These are phyloP conservation scores for Tricharina praecox DNA, from an alignment of 495 filamentous ascomycete genomes.

Conservation along the genomic window DNA sequence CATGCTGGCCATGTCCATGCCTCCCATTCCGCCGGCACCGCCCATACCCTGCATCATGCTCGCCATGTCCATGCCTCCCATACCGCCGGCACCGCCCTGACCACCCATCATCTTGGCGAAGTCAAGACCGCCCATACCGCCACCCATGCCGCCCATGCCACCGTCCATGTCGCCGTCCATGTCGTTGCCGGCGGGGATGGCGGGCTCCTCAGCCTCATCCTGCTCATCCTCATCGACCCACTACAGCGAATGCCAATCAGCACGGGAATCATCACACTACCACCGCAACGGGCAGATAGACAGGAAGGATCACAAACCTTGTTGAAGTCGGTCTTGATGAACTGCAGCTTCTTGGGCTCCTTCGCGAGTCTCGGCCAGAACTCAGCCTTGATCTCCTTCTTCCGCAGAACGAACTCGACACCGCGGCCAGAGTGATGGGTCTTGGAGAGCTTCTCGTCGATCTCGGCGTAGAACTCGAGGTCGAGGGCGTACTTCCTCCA, in stretches of 20 bases:
- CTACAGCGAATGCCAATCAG: slow-evolving; percentile 31
- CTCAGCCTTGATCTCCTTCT: slow-evolving; percentile 82
- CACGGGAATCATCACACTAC: too few relatives aligned
- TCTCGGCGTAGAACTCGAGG: slow-evolving; percentile 81
- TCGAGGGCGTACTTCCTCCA: slow-evolving; percentile 62
- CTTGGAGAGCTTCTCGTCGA: slow-evolving; percentile 67
- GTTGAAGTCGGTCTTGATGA: slow-evolving; percentile 97
- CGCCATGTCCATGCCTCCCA: slow-evolving; percentile 28
- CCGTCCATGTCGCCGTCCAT: slow-evolving; percentile 34
- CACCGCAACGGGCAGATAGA: slow-evolving; percentile 16
- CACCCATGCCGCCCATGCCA: slow-evolving; percentile 36
- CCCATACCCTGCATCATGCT: slow-evolving; percentile 4
- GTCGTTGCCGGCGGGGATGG: slow-evolving; percentile 47
- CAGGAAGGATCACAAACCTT: slow-evolving; percentile 43
- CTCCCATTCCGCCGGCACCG: slow-evolving; percentile 33
- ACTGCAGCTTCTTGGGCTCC: slow-evolving; percentile 75
- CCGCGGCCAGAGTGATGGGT: slow-evolving; percentile 67
- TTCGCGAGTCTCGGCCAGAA: slow-evolving; percentile 93
- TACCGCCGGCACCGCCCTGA: slow-evolving; percentile 35
- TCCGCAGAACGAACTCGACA: slow-evolving; percentile 75
- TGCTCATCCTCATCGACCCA: slow-evolving; percentile 99
- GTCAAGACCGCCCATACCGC: slow-evolving; percentile 33
- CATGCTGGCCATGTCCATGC: slow-evolving; percentile 18
- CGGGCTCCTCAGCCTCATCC: slow-evolving; percentile 68
- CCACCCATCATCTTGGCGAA: slow-evolving; percentile 33